Evolutionary conservation across 495 filamentous ascomycete species (phyloP).

Genomic region (Tricharina praecox): DNA sequence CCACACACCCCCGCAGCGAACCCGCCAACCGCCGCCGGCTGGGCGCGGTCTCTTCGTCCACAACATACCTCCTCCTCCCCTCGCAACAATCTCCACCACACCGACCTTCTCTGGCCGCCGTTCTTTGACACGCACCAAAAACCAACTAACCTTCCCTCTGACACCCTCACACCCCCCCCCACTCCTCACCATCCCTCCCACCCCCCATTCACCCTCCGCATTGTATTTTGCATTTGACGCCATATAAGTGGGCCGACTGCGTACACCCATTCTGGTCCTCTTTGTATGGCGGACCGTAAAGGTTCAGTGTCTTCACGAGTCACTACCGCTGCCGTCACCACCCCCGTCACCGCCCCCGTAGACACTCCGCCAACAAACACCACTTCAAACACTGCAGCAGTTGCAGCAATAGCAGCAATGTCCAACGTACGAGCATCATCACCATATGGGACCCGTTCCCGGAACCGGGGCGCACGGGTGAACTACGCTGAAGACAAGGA

Average conservation of each 20-base stretch:
- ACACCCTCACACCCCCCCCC: not conserved
- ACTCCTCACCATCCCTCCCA: too few species aligned
- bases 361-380: slow-evolving; percentile 13
- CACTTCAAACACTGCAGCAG: slow-evolving; percentile 30
- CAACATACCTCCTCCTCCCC: not conserved
- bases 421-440: slow-evolving; percentile 32
- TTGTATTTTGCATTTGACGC: too few species aligned
- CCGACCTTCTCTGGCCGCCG: not conserved
- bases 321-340: not conserved
- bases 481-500: slow-evolving; percentile 98
- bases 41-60: not conserved
- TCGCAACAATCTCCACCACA: not conserved
- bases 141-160: too few species aligned
- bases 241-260: too few species aligned
- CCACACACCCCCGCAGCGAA: not conserved
- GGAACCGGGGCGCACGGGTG: slow-evolving; percentile 70
- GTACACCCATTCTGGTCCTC: slow-evolving; percentile 1
- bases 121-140: not conserved
- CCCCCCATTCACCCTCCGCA: too few species aligned
- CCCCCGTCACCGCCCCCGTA: not conserved
- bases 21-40: not conserved
- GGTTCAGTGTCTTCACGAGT: slow-evolving; percentile 2
- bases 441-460: slow-evolving; percentile 88
- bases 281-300: slow-evolving; percentile 9
- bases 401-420: slow-evolving; percentile 28